Percentiles rank a stretch among this genome's conserved stretches.
Conservation (phyloP, 2,329 filamentous ascomycete genomes). For the Aspergillus ochraceoroseus region DNA sequence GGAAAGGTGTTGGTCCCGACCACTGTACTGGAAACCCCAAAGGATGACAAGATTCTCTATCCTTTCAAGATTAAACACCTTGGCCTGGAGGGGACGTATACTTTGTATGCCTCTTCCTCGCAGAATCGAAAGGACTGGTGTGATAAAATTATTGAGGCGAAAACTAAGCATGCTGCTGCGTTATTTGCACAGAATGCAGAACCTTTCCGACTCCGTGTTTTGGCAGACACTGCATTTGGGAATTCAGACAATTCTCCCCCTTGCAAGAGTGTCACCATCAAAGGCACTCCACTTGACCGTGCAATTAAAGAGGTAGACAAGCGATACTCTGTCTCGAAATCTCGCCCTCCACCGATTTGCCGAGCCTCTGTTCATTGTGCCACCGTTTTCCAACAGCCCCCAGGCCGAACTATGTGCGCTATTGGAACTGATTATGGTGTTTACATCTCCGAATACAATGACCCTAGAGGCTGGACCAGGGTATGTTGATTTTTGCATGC, state of each 20-base stretch:
- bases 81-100: conserved; percentile 81
- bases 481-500: too few relatives aligned
- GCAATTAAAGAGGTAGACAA: conserved; percentile 85
- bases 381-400: conserved; percentile 75
- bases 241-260: conserved; percentile 47
- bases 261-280: conserved; percentile 69
- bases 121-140: conserved; percentile 83
- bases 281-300: conserved; percentile 84
- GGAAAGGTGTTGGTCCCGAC: conserved; percentile 46
- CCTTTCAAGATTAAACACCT: conserved; percentile 96
- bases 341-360: conserved; percentile 70
- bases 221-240: conserved; percentile 81
- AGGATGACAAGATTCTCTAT: conserved; percentile 79
- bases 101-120: conserved; percentile 73
- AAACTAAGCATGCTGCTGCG: conserved; percentile 85
- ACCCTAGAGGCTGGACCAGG: conserved; percentile 85
- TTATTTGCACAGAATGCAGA: conserved; percentile 90
- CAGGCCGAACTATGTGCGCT: conserved; percentile 80
- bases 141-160: conserved; percentile 86
- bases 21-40: conserved; percentile 51
- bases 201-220: conserved; percentile 84
- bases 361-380: conserved; percentile 87
- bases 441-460: conserved; percentile 79
- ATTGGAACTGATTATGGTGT: conserved; percentile 95
- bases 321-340: conserved; percentile 59